phyloP scores from a whole-genome alignment of 1,139 yeast species.

The Groenewaldozyma sp. region DNA sequence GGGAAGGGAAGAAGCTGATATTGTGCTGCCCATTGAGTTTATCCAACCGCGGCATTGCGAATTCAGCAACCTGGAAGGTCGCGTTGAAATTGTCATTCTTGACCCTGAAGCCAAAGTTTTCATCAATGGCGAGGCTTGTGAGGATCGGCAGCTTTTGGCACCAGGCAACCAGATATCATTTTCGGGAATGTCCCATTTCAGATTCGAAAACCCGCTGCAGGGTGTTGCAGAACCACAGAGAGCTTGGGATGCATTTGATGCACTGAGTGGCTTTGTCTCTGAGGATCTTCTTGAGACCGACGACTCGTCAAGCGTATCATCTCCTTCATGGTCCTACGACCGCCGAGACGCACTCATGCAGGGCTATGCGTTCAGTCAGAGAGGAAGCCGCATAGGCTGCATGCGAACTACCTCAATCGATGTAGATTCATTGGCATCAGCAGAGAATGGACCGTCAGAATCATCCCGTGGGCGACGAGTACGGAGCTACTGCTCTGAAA shows the following conservation, averaged over 20 bases:
- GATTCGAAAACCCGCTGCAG: constrained; percentile 24
- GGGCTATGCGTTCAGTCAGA: too few relatives aligned
- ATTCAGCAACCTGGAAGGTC: constrained; percentile 15
- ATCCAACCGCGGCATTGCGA: constrained; percentile 18
- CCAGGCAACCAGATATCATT: constrained; percentile 22
- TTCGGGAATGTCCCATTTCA: constrained; percentile 21
- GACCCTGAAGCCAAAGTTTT: constrained; percentile 14
- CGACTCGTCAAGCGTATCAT: background rate
- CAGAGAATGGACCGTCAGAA: too few relatives aligned
- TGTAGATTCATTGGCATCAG: background rate
- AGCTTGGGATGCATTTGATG: background rate
- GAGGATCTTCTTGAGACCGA: background rate
- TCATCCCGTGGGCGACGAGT: background rate
- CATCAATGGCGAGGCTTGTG: constrained; percentile 19
- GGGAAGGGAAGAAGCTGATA: constrained; percentile 15
- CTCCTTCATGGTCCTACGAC: background rate
- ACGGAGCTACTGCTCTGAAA: background rate
- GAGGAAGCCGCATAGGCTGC: too few relatives aligned
- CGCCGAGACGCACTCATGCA: too few relatives aligned
- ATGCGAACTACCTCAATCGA: background rate
- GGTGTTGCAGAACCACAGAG: constrained; percentile 7
- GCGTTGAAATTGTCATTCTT: constrained; percentile 12
- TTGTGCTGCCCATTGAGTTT: background rate
- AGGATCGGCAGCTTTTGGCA: constrained; percentile 12
- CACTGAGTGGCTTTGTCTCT: background rate